These are phyloP conservation scores for Trichophyton verrucosum DNA, from an alignment of 2,329 filamentous ascomycete genomes.

Conservation along the genomic window DNA sequence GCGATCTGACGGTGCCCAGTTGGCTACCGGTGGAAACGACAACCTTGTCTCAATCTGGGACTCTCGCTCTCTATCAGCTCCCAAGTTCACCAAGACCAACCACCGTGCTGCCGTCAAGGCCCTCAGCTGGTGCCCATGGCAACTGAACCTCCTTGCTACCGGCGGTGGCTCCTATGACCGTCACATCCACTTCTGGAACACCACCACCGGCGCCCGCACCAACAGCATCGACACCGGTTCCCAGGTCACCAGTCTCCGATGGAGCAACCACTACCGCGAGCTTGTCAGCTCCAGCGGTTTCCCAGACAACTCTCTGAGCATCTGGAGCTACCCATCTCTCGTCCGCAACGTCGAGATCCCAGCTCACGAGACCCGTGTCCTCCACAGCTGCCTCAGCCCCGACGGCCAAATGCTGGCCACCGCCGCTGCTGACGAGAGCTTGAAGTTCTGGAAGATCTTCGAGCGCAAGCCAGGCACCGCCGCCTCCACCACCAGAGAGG, in stretches of 20 bases:
- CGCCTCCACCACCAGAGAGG: constrained; percentile 49
- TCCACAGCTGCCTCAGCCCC: constrained; percentile 92
- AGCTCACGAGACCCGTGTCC: constrained; percentile 88
- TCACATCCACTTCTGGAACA: constrained; percentile 99
- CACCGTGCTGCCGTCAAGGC: constrained; percentile 98
- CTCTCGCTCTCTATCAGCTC: constrained; percentile 78
- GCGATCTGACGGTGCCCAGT: constrained; percentile 90
- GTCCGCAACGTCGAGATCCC: constrained; percentile 98
- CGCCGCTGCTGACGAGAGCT: constrained; percentile 87
- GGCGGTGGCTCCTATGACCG: constrained; percentile 93
- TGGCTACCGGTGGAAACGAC: constrained; percentile 95
- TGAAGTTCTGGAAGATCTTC: constrained; percentile 99
- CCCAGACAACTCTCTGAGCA: constrained; percentile 97
- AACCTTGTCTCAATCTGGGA: constrained; percentile 99
- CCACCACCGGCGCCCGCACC: constrained; percentile 87
- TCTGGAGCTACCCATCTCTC: constrained; percentile 96
- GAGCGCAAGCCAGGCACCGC: constrained; percentile 84
- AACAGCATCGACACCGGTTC: constrained; percentile 99
- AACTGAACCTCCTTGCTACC: constrained; percentile 90
- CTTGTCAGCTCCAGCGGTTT: constrained; percentile 96
- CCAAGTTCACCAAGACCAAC: constrained; percentile 99
- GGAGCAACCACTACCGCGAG: constrained; percentile 95
- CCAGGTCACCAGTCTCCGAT: constrained; percentile 89
- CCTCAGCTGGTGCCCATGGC: constrained; percentile 97
- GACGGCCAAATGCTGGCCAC: constrained; percentile 98